A percentile compares a stretch with the other conserved stretches of the same genome.
Evolutionary conservation across 1,139 yeast species (phyloP).

Genomic region (Debaryomyces sp.): DNA sequence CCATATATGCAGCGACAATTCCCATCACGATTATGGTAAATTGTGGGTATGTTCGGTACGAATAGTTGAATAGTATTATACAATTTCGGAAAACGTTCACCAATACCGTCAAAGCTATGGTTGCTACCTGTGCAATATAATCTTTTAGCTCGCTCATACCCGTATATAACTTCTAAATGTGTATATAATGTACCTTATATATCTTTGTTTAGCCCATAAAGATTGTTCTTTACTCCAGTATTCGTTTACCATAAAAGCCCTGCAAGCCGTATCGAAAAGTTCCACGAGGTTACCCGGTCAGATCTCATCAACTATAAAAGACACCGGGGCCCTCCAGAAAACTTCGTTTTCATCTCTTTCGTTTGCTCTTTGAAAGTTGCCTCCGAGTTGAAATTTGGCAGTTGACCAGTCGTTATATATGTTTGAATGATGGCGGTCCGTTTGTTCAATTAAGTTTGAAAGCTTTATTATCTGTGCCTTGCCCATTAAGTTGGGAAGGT

Average conservation of each 20-base stretch:
- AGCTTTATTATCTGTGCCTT: slow-evolving; percentile 25
- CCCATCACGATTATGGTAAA: slow-evolving; percentile 22
- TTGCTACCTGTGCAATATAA: slow-evolving; percentile 16
- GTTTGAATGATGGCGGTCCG: slow-evolving; percentile 13
- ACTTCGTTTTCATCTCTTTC: slow-evolving; percentile 12
- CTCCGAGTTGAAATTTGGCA: slow-evolving; percentile 42
- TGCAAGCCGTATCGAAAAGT: background rate
- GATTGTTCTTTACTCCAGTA: background rate
- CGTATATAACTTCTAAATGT: background rate
- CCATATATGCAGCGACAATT: slow-evolving; percentile 23
- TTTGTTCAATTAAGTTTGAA: slow-evolving; percentile 12
- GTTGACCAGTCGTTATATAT: slow-evolving; percentile 18
- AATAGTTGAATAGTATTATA: slow-evolving; percentile 17
- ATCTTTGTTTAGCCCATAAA: background rate
- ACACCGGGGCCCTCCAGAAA: background rate
- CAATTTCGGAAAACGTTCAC: slow-evolving; percentile 18
- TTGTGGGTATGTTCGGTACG: slow-evolving; percentile 29
- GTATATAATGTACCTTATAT: background rate
- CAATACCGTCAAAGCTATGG: slow-evolving; percentile 15
- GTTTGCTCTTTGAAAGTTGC: slow-evolving; percentile 40
- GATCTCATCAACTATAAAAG: background rate
- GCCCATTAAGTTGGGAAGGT: slow-evolving; percentile 59
- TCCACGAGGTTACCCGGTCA: background rate
- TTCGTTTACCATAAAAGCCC: background rate
- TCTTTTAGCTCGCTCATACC: slow-evolving; percentile 14